Percentiles rank a stretch among this genome's conserved stretches.
phyloP scores from a whole-genome alignment of 1,284 basidiomycete species.

The Puccinia novopanici region DNA sequence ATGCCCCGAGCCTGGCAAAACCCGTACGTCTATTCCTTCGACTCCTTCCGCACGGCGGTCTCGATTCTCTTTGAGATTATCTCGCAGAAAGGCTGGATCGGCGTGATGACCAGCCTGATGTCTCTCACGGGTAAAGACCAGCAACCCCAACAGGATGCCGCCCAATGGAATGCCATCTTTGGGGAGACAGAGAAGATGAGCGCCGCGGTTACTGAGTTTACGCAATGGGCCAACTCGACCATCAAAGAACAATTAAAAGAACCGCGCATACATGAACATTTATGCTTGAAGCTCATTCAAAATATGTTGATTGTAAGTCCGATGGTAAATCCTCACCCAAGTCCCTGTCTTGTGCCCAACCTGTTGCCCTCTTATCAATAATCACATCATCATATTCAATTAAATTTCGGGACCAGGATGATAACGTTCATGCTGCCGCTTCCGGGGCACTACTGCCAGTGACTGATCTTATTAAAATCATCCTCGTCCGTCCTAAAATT shows the following conservation, averaged over 20 bases:
- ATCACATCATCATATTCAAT: slow-evolving; percentile 26
- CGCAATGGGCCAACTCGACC: too few species aligned
- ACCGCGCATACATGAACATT: too few species aligned
- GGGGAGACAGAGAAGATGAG: too few species aligned
- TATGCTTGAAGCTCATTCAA: too few species aligned
- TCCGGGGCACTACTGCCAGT: too few species aligned
- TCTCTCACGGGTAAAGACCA: slow-evolving; percentile 71
- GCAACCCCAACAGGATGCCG: slow-evolving; percentile 73
- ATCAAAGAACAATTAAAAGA: too few species aligned
- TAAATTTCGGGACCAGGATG: too few species aligned
- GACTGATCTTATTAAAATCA: too few species aligned
- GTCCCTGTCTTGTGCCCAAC: neutral
- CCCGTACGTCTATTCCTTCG: slow-evolving; percentile 88
- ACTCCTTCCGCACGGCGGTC: slow-evolving; percentile 79
- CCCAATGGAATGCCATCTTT: slow-evolving; percentile 82
- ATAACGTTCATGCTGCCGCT: too few species aligned
- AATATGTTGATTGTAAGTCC: too few species aligned
- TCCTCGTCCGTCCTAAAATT: slow-evolving; percentile 45
- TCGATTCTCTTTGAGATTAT: slow-evolving; percentile 96
- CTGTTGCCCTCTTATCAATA: slow-evolving; percentile 16
- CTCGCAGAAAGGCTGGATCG: slow-evolving; percentile 89
- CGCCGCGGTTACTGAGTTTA: too few species aligned
- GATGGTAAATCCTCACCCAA: too few species aligned
- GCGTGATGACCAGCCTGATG: slow-evolving; percentile 82
- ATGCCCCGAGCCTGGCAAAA: slow-evolving; percentile 87